Evolutionary conservation across 306 rosid species (phyloP).

Genomic region (Prosopis cineraria): DNA sequence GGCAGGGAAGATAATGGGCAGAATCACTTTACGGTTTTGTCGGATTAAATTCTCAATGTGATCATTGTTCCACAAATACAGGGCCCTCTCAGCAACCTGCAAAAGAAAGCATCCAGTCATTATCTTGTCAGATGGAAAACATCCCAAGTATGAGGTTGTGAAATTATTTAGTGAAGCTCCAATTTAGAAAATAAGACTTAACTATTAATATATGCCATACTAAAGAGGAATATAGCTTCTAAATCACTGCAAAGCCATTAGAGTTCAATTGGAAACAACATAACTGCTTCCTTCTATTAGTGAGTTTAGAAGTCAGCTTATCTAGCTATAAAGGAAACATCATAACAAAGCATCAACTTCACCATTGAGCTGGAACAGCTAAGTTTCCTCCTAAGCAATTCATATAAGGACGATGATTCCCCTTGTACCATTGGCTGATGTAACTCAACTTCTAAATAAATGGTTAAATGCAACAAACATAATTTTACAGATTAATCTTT

Average conservation of each 20-base stretch:
- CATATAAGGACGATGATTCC: not conserved
- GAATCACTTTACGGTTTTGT: constrained; percentile 57
- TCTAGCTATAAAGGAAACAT: not conserved
- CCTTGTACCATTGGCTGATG: not conserved
- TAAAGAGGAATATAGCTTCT: not conserved
- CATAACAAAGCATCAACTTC: not conserved
- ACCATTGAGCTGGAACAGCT: not conserved
- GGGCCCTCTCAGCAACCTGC: constrained; percentile 83
- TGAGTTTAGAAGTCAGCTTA: not conserved
- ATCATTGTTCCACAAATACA: constrained; percentile 74
- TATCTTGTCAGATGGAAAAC: not conserved
- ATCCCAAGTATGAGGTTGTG: not conserved
- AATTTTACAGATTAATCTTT: not conserved
- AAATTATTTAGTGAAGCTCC: not conserved
- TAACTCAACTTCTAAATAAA: not conserved
- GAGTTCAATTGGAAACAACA: not conserved
- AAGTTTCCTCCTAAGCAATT: not conserved
- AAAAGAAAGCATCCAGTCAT: constrained; percentile 29
- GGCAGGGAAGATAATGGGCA: constrained; percentile 76
- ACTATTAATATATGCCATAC: not conserved
- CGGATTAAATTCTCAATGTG: constrained; percentile 66
- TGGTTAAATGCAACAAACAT: not conserved
- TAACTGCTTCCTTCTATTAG: not conserved
- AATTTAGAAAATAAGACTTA: not conserved
- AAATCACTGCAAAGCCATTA: not conserved